Base-by-base conservation (phyloP, 2,329 filamentous ascomycete genomes). In the Metarhizium guizhouense region DNA sequence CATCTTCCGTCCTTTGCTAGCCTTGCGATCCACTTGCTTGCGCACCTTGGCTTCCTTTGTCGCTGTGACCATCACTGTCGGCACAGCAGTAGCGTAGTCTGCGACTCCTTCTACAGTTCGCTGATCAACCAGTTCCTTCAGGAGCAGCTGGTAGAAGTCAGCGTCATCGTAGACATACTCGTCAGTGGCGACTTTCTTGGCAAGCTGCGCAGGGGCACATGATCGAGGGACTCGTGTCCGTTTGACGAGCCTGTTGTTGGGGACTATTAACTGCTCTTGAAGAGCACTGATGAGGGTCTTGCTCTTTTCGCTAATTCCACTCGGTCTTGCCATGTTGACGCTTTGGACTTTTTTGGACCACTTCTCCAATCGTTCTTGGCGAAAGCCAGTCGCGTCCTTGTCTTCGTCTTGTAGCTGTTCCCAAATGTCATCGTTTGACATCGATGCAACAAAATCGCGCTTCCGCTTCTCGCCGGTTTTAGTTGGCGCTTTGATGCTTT, bases 1-100 rank as follows among this genome's bases (percentile, higher is more conserved):
- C 80, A 99, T 82, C 75, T 96, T 96, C 52, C 94, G 79, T 6
- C 94, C 94, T 73, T 97, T 97, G 68, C 90, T 95, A 0, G 94
- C 94, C 68, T 92, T 94, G 20, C 92, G 92, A 69, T 99, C 94
- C 4, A 97, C 88, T 34, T 86, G 82, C 67, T 89, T 88, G 72
- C 88, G 87, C 57, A 87, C 80, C 76, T 93, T 95, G 55, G 85
- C 86, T 64, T 91, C 87, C 67, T 87, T 83, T 43, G 84, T 79
- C 40, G 87, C 84, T 18, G 85, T 83, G 75, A 86, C 85, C 61
- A 83, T 78, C 32, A 84, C 76, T 4, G 78, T 81, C 1, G 80
- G 75, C 34, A 80, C 73, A 11, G 74, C 72, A 55, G 71, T 71
- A 36, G 68, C 68, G 56, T 73, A 72, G 52, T 69, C 75, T 54